Evolutionary conservation across 768 basidiomycete species (phyloP), one percentile per base, ranked within the genome.

Genomic region (Nevesoporus exiguus): DNA sequence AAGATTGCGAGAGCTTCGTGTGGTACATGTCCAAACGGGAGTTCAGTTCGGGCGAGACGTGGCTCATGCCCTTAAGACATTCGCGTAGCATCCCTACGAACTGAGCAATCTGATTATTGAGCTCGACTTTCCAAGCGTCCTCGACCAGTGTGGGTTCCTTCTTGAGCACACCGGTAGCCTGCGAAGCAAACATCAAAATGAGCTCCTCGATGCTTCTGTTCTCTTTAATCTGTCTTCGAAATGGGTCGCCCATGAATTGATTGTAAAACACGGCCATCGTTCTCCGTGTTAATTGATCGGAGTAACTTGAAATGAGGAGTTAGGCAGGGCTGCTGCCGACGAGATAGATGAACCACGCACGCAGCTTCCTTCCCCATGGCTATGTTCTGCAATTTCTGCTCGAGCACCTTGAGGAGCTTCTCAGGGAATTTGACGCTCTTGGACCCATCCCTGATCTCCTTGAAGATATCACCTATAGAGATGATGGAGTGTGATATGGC

Each of bases 131-230:
- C 95, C 95, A 98, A 21, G 83, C 88, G 45, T 97, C 94, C 22
- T 84, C 88, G 15, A 80, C 80, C 2, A 94, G 75, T 2, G 88
- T 80, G 0, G 90, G 90, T 60, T 95, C 93, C 72, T 97, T 97
- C 80, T 86, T 89, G 55, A 98, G 79, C 9, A 91, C 83, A 25
- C 82, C 80, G 3, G 91, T 93, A 3, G 96, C 90, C 49, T 93
- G 86, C 1, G 94, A 90, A 11, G 95, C 95, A 64, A 98, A 98
- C 80, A 90, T 90, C 48, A 99, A 78, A 55, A 99, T 96, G 51
- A 99, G 86, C 59, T 98, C 94, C 73, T 99, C 97, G 36, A 98
- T 91, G 75, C 96, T 97, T 43, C 97, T 82, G 69, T 92, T 95
- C 69, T 98, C 95, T 71, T 93, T 92, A 84, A 98, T 88, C 63